Percentiles rank a stretch among this genome's conserved stretches.
Evolutionary conservation across 106 monocot genomes (phyloP).

Genomic region (Chionographis japonica): DNA sequence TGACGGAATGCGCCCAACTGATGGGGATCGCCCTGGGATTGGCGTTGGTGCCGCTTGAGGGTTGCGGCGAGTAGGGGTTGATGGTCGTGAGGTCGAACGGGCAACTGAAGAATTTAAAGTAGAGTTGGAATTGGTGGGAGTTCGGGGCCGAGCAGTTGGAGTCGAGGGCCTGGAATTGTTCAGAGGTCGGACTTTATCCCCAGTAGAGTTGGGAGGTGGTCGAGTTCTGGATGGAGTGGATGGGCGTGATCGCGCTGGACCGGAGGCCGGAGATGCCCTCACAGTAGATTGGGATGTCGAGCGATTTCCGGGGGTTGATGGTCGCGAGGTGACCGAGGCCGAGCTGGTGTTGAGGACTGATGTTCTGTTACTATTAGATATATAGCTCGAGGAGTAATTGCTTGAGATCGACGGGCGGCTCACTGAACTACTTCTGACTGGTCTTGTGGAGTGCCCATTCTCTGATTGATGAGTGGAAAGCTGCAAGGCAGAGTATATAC

Average conservation of each 20-base stretch:
- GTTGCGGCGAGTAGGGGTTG: slow-evolving; percentile 58
- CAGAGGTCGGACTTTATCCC: slow-evolving; percentile 11
- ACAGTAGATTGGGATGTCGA: slow-evolving; percentile 6
- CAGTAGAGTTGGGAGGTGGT: neutral
- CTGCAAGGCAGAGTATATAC: slow-evolving; percentile 22
- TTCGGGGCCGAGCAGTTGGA: slow-evolving; percentile 28
- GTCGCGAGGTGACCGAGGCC: slow-evolving; percentile 59
- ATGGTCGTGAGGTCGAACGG: slow-evolving; percentile 48
- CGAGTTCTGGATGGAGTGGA: slow-evolving; percentile 30
- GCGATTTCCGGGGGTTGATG: slow-evolving; percentile 65
- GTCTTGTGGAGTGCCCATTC: slow-evolving; percentile 27
- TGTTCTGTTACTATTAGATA: slow-evolving; percentile 41
- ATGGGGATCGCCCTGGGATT: slow-evolving; percentile 33
- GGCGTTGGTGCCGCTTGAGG: slow-evolving; percentile 19
- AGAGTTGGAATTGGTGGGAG: slow-evolving; percentile 27
- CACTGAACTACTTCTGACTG: slow-evolving; percentile 55
- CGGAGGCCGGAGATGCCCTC: neutral
- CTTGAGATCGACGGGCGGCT: slow-evolving; percentile 47
- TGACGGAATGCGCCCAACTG: slow-evolving; percentile 40
- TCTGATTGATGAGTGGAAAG: slow-evolving; percentile 39
- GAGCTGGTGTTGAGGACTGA: slow-evolving; percentile 59
- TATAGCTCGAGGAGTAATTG: slow-evolving; percentile 16
- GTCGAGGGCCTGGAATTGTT: slow-evolving; percentile 37
- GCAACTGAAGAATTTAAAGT: slow-evolving; percentile 11
- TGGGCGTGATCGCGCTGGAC: slow-evolving; percentile 5